Evolutionary conservation across 257 asterid species (phyloP).

Genomic region (Prunella vulgaris): DNA sequence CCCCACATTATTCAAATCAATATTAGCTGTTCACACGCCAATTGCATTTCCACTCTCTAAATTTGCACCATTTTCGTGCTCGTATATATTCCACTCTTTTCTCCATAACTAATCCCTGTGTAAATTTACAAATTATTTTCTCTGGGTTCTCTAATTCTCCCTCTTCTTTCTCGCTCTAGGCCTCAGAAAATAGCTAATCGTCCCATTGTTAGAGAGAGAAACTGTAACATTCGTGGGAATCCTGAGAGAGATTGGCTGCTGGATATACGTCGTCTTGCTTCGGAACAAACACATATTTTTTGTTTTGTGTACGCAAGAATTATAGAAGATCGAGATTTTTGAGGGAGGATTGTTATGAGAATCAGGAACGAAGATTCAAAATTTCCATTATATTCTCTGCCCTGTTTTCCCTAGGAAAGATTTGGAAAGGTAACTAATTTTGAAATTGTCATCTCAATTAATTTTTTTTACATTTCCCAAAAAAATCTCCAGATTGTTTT

Average conservation of each 20-base stretch:
- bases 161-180: conserved; percentile 13
- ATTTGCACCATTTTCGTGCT: not conserved
- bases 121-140: not conserved
- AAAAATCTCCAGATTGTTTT: not conserved
- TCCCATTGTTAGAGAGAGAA: conserved; percentile 25
- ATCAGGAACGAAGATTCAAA: not conserved
- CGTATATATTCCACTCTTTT: not conserved
- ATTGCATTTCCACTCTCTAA: conserved; percentile 16
- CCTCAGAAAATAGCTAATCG: conserved; percentile 24
- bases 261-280: not conserved
- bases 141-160: not conserved
- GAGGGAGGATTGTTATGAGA: conserved; percentile 14
- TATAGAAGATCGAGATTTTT: conserved; percentile 10
- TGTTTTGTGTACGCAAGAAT: not conserved
- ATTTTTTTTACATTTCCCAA: not conserved
- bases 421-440: conserved; percentile 22
- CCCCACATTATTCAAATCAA: conserved; percentile 15
- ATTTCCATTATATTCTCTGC: not conserved
- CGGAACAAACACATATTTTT: not conserved
- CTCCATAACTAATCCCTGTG: not conserved
- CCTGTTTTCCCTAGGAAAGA: conserved; percentile 2
- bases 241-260: conserved; percentile 17
- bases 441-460: too few relatives aligned
- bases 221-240: conserved; percentile 13
- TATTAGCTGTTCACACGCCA: conserved; percentile 20